A percentile compares a stretch with the other conserved stretches of the same genome.
phyloP scores from a whole-genome alignment of 306 rosid genomes.

The Spatholobus suberectus region DNA sequence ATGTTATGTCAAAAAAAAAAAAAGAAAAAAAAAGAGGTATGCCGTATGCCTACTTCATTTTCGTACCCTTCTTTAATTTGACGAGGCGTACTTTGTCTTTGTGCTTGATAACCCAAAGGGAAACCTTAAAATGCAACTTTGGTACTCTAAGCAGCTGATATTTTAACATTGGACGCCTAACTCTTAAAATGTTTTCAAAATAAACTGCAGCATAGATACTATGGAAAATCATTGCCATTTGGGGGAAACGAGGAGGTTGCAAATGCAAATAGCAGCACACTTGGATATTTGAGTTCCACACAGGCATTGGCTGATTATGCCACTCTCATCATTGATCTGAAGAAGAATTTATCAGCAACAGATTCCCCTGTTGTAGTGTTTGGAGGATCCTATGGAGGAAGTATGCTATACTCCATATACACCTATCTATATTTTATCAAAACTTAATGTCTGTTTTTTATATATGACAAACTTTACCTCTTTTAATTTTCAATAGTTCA shows the following conservation, averaged over 20 bases:
- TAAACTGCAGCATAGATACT: conserved; percentile 78
- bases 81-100: too few relatives aligned
- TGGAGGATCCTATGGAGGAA: conserved; percentile 98
- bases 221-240: conserved; percentile 86
- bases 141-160: too few relatives aligned
- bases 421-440: too few relatives aligned
- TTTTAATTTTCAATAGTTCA: too few relatives aligned
- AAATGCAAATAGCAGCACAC: conserved; percentile 58
- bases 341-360: conserved; percentile 64
- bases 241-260: conserved; percentile 64
- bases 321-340: conserved; percentile 66
- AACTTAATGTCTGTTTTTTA: background rate
- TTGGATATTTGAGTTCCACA: conserved; percentile 76
- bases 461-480: background rate
- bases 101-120: too few relatives aligned
- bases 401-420: conserved; percentile 37
- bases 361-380: conserved; percentile 83
- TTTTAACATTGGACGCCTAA: too few relatives aligned
- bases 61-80: too few relatives aligned
- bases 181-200: background rate
- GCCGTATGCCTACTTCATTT: too few relatives aligned
- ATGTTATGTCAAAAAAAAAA: too few relatives aligned
- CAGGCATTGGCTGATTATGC: conserved; percentile 96
- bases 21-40: too few relatives aligned
- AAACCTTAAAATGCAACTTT: too few relatives aligned